A percentile compares a stretch with the other conserved stretches of the same genome.
Evolutionary conservation across 2,329 filamentous ascomycete genomes (phyloP).

Genomic region (Scopulariopsis brevicaulis): DNA sequence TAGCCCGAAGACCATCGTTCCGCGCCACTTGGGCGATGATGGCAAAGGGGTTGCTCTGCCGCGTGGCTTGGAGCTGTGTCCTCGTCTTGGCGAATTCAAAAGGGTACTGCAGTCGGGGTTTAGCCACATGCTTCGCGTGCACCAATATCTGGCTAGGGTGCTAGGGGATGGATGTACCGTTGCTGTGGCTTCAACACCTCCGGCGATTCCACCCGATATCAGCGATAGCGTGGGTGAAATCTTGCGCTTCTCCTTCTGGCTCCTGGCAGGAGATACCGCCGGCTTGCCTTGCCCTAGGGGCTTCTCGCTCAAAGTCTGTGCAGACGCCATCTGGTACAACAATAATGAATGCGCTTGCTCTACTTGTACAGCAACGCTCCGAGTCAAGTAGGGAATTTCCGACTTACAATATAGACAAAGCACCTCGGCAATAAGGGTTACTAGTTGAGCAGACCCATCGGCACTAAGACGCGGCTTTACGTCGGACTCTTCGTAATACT

Average conservation of each 20-base stretch:
- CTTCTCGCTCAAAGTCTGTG: background rate
- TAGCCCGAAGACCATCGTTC: conserved; percentile 41
- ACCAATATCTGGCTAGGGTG: background rate
- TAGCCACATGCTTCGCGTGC: background rate
- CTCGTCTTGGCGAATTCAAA: conserved; percentile 59
- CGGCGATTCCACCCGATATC: conserved; percentile 36
- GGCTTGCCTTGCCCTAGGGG: background rate
- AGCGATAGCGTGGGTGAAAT: conserved; percentile 31
- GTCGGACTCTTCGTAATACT: too few relatives aligned
- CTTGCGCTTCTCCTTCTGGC: conserved; percentile 9
- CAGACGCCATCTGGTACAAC: background rate
- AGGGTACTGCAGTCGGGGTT: conserved; percentile 36
- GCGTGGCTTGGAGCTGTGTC: conserved; percentile 36
- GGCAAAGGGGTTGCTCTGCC: conserved; percentile 40
- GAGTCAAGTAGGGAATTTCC: background rate
- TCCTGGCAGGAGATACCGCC: background rate
- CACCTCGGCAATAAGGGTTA: too few relatives aligned
- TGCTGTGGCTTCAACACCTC: conserved; percentile 37
- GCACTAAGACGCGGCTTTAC: too few relatives aligned
- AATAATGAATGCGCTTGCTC: background rate
- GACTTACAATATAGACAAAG: background rate
- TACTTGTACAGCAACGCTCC: background rate
- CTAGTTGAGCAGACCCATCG: too few relatives aligned
- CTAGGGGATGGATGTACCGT: conserved; percentile 21
- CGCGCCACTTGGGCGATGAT: conserved; percentile 42